A percentile compares a stretch with the other conserved stretches of the same genome.
Conservation (phyloP, 257 asterid genomes). For the Forsythia suspensa region DNA sequence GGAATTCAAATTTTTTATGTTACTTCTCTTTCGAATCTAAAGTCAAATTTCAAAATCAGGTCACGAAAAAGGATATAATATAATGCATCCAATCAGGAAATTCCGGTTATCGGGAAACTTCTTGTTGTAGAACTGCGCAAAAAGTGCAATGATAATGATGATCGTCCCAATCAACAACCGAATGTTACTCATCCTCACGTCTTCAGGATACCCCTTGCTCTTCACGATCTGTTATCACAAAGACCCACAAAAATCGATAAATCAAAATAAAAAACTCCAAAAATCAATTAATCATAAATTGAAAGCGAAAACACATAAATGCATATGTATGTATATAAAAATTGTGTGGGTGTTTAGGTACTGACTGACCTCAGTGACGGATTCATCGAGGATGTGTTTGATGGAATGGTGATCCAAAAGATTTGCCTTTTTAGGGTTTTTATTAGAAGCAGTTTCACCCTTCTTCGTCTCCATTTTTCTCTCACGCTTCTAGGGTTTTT, state of each 20-base stretch:
- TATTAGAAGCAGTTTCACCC: slow-evolving; percentile 38
- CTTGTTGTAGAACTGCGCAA: slow-evolving; percentile 95
- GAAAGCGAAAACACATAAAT: neutral
- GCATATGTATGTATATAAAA: neutral
- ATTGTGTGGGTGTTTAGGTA: neutral
- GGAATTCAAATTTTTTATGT: neutral
- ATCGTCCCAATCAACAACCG: slow-evolving; percentile 68
- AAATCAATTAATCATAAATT: neutral
- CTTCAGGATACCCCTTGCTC: slow-evolving; percentile 78
- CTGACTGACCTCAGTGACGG: slow-evolving; percentile 70
- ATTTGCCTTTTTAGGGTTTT: slow-evolving; percentile 63
- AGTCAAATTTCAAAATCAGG: neutral
- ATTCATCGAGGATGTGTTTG: slow-evolving; percentile 84
- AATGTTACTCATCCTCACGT: slow-evolving; percentile 81
- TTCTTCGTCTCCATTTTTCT: slow-evolving; percentile 28
- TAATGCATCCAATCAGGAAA: slow-evolving; percentile 84
- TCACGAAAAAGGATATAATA: slow-evolving; percentile 73
- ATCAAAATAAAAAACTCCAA: neutral
- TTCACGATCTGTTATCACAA: slow-evolving; percentile 67
- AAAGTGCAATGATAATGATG: slow-evolving; percentile 70
- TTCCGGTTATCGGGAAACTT: slow-evolving; percentile 81
- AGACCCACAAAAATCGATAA: neutral
- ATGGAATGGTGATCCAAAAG: slow-evolving; percentile 82
- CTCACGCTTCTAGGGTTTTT: slow-evolving; percentile 36
- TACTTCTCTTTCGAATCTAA: slow-evolving; percentile 2